phyloP scores from a whole-genome alignment of 352 stramenopile genomes.

The Thraustochytrium sp. region DNA sequence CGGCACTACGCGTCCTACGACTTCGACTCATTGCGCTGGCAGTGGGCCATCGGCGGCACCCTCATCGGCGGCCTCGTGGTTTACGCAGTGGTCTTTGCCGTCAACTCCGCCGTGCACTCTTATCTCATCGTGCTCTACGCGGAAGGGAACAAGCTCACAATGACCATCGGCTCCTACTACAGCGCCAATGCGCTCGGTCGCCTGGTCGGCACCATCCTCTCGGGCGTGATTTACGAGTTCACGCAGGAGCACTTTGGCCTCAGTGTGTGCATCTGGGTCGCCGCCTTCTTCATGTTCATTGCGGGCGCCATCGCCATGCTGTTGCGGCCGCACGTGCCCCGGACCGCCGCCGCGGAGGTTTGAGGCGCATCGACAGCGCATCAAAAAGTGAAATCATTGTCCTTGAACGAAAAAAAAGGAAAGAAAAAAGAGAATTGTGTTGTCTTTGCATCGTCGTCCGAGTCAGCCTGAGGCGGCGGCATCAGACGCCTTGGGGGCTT shows the following conservation, averaged over 20 bases:
- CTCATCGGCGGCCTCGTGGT: slow-evolving; percentile 57
- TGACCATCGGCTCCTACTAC: slow-evolving; percentile 67
- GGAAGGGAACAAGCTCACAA: slow-evolving; percentile 60
- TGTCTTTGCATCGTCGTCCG: too few relatives aligned
- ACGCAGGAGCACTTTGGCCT: slow-evolving; percentile 51
- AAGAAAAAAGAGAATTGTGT: too few relatives aligned
- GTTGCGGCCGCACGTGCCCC: neutral
- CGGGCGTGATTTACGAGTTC: slow-evolving; percentile 60
- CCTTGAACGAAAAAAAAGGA: too few relatives aligned
- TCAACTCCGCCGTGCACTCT: slow-evolving; percentile 67
- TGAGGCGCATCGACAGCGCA: too few relatives aligned
- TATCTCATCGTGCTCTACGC: slow-evolving; percentile 70
- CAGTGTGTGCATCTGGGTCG: slow-evolving; percentile 51
- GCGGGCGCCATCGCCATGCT: neutral
- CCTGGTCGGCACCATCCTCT: slow-evolving; percentile 62
- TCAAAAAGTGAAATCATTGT: too few relatives aligned
- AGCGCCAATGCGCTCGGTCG: slow-evolving; percentile 66
- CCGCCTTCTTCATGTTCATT: neutral
- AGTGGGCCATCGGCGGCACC: slow-evolving; percentile 44
- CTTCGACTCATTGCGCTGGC: neutral
- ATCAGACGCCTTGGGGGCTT: too few relatives aligned
- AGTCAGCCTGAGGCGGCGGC: too few relatives aligned
- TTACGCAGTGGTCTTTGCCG: slow-evolving; percentile 67
- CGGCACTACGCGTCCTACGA: neutral
- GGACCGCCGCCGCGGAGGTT: neutral